Percentiles rank a stretch among this genome's conserved stretches.
Evolutionary conservation across 768 basidiomycete species (phyloP).

Genomic region (Suillus sp.): DNA sequence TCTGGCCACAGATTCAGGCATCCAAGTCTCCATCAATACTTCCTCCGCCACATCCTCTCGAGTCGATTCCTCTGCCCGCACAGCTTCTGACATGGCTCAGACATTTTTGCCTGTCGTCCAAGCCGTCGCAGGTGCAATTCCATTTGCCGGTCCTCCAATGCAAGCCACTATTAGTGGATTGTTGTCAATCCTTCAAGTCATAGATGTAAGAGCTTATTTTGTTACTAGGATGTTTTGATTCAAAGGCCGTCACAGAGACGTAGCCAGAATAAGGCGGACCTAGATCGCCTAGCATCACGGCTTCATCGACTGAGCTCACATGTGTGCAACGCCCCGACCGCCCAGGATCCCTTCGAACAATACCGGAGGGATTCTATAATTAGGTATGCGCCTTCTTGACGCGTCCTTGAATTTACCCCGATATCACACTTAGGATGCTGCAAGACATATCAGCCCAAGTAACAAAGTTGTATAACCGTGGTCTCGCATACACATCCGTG

Average conservation of each 20-base stretch:
- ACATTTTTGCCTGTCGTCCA: neutral
- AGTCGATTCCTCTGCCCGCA: neutral
- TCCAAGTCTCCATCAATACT: neutral
- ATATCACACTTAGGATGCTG: neutral
- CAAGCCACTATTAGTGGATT: neutral
- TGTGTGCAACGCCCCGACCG: neutral
- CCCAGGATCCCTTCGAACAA: neutral
- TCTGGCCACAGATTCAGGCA: neutral
- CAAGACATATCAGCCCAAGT: neutral
- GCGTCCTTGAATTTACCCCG: neutral
- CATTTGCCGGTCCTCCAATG: neutral
- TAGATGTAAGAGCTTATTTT: neutral
- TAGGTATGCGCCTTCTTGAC: conserved; percentile 6
- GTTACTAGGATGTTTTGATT: neutral
- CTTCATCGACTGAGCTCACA: neutral
- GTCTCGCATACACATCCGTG: neutral
- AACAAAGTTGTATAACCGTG: neutral
- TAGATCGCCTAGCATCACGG: neutral
- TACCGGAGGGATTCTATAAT: neutral
- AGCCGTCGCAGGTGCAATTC: neutral
- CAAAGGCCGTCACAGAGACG: neutral
- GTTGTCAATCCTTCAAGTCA: neutral
- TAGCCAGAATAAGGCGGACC: neutral
- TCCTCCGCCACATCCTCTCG: neutral
- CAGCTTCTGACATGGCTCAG: neutral